Base-by-base conservation (phyloP, 768 basidiomycete genomes). In the Lactarius sp. region DNA sequence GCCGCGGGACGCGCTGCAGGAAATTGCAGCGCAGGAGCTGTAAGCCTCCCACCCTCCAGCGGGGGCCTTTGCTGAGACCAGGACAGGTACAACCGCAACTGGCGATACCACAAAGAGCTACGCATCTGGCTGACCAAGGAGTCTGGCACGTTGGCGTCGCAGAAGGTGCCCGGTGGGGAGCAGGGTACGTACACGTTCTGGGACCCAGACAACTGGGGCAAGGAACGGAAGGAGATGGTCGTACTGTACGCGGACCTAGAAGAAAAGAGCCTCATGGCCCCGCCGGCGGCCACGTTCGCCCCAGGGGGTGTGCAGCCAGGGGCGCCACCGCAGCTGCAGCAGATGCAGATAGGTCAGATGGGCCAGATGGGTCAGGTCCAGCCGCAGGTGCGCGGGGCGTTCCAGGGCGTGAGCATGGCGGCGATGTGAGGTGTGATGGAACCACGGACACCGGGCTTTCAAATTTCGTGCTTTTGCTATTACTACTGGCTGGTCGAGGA, bases 81-180 rank as follows among this genome's bases (percentile, higher is more conserved):
- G 46, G 47, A 22, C 68, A 94, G 92, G 71, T 94, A 86, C 80
- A 89, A 90, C 73, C 88, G 93, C 63, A 94, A 93, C 73, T 97
- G 94, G 94, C 82, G 94, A 62, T 96, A 89, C 75, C 94, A 96
- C 82, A 96, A 93, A 73, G 91, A 93, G 66, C 80, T 91, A 50
- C 86, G 85, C 52, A 74, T 90, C 60, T 82, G 86, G 86, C 75
- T 96, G 74, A 94, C 92, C 47, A 94, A 94, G 70, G 92, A 95
- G 73, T 85, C 83, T 41, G 87, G 88, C 16, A 86, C 87, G 54
- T 77, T 81, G 56, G 85, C 86, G 59, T 87, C 87, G 65, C 82
- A 85, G 69, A 90, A 90, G 74, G 85, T 88, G 3, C 83, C 80
- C 33, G 86, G 88, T 54, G 84, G 88, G 68, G 90, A 95, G 73